Percentiles rank a stretch among this genome's conserved stretches.
Conservation (phyloP, 495 filamentous ascomycete genomes). For the Annulohypoxylon moriforme region DNA sequence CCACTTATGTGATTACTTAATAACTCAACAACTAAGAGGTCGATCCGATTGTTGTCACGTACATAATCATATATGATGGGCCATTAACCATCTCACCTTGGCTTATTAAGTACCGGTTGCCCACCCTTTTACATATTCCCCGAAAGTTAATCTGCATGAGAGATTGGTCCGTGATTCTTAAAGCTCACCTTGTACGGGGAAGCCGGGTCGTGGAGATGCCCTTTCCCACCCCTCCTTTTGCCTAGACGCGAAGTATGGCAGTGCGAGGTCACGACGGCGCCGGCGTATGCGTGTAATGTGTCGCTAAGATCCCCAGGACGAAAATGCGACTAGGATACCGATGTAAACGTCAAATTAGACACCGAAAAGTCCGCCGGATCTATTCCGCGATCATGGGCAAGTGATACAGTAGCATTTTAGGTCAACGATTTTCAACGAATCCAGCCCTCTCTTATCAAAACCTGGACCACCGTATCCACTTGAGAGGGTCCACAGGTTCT, state of each 20-base stretch:
- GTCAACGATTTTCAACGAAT: constrained; percentile 33
- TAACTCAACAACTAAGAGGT: constrained; percentile 1
- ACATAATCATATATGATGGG: constrained; percentile 3
- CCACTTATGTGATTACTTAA: constrained; percentile 12
- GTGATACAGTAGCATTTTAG: constrained; percentile 37
- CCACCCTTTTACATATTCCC: background rate
- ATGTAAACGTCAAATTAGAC: constrained; percentile 44
- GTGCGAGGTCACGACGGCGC: constrained; percentile 38
- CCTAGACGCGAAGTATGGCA: constrained; percentile 23
- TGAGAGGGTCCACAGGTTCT: constrained; percentile 18
- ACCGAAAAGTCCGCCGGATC: constrained; percentile 35
- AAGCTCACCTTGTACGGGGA: constrained; percentile 26
- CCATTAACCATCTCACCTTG: background rate
- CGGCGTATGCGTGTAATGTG: constrained; percentile 44
- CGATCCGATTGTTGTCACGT: constrained; percentile 12
- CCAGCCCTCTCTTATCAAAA: constrained; percentile 38
- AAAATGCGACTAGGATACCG: constrained; percentile 46
- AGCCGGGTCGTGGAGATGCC: constrained; percentile 23
- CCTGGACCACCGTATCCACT: constrained; percentile 40
- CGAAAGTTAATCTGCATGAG: background rate
- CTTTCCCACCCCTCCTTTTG: constrained; percentile 10
- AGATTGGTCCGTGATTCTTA: constrained; percentile 5
- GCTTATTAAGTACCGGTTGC: background rate
- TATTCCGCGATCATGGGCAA: constrained; percentile 34
- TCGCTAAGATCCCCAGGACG: constrained; percentile 40